Evolutionary conservation across 805 yeast genomes (phyloP), one percentile per base, ranked within the genome.

Genomic region (Saccharomycopsis sp.): DNA sequence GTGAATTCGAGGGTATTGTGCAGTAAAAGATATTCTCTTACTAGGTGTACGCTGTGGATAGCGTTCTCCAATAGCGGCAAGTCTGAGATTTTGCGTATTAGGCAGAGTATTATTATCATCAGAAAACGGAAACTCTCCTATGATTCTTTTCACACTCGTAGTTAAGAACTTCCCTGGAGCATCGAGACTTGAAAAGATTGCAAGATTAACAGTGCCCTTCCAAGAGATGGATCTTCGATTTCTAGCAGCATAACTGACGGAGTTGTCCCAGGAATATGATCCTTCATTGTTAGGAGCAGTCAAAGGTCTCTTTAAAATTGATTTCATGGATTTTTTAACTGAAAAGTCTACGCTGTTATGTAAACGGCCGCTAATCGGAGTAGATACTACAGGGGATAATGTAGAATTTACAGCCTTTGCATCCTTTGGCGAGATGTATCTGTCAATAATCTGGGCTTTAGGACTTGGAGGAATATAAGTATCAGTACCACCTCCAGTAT

Each of bases 381-480:
- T 29, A 29, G 9, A 7, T 7, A 7, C 12, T 29, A 5, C 38
- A 7, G 38, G 12, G 38, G 5, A 7, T 12, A 29, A 12, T 5
- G 38, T 12, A 5, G 38, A 29, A 7, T 86, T 87, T 22, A 69
- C 64, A 0, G 79, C 73, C 55, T 76, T 77, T 0, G 88, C 79
- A 0, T 79, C 73, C 55, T 76, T 77, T 0, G 88, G 79, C 51
- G 87, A 68, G 0, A 88, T 74, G 66, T 85, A 85, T 64, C 80
- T 76, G 9, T 90, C 87, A 50, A 84, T 78, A 91, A 86, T 87
- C 58, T 82, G 82, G 47, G 76, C 67, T 89, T 82, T 71, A 29
- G 38, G 38, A 29, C 38, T 29, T 12, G 38, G 38, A 29, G 38
- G 38, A 7, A 29, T 29, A 29, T 29, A 29, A 29, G 38, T 29